A percentile compares a stretch with the other conserved stretches of the same genome.
Conservation (phyloP, 2,329 filamentous ascomycete species). For the Fusarium sp. region DNA sequence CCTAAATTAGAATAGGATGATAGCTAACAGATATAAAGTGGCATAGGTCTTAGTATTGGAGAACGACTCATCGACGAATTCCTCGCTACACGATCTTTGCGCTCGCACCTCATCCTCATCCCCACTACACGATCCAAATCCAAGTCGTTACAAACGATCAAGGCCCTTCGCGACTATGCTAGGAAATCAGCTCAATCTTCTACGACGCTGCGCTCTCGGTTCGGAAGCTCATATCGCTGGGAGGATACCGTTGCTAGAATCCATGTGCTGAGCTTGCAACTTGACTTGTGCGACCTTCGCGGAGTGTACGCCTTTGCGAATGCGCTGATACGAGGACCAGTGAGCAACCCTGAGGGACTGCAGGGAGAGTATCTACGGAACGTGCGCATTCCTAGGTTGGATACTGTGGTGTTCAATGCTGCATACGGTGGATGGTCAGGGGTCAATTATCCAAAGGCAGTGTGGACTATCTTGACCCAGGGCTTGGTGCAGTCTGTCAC, state of each 20-base stretch:
- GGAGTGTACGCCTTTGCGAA: slow-evolving; percentile 62
- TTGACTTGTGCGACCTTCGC: slow-evolving; percentile 70
- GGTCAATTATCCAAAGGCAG: slow-evolving; percentile 74
- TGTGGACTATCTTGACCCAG: slow-evolving; percentile 63
- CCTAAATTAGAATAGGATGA: background rate
- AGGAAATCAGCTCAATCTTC: slow-evolving; percentile 56
- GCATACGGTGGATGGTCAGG: slow-evolving; percentile 88
- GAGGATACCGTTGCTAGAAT: slow-evolving; percentile 60
- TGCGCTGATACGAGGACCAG: slow-evolving; percentile 55
- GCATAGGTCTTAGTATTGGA: slow-evolving; percentile 86
- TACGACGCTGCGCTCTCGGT: slow-evolving; percentile 51
- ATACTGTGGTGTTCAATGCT: slow-evolving; percentile 86
- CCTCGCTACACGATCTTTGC: slow-evolving; percentile 72
- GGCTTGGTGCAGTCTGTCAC: slow-evolving; percentile 76
- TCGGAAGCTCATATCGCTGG: slow-evolving; percentile 48
- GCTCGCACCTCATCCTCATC: slow-evolving; percentile 80
- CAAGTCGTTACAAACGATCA: slow-evolving; percentile 80
- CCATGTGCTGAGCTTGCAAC: slow-evolving; percentile 67
- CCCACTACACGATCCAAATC: slow-evolving; percentile 81
- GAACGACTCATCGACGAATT: slow-evolving; percentile 92
- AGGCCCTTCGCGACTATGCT: slow-evolving; percentile 70
- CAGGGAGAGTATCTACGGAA: slow-evolving; percentile 53
- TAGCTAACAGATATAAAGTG: slow-evolving; percentile 64
- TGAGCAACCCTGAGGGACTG: slow-evolving; percentile 58
- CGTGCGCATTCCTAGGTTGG: slow-evolving; percentile 74